Conservation (phyloP, 2,329 filamentous ascomycete genomes). For the Penicillium sp. region DNA sequence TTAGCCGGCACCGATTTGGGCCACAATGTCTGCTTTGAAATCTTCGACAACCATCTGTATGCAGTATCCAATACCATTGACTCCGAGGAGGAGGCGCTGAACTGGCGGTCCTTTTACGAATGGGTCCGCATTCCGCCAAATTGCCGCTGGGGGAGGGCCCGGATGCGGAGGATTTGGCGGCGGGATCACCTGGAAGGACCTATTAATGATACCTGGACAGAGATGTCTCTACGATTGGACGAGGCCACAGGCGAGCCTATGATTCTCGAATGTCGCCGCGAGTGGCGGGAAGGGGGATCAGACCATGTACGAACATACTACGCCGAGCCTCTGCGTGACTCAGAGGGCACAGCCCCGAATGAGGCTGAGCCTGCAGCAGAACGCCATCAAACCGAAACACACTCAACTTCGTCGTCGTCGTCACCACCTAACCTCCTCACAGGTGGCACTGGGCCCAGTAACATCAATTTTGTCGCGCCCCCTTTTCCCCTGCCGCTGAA, state of each 20-base stretch:
- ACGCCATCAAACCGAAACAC: not conserved
- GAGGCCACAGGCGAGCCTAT: conserved; percentile 56
- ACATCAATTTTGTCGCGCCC: conserved; percentile 7
- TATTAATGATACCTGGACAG: conserved; percentile 71
- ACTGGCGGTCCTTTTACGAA: conserved; percentile 67
- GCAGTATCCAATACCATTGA: conserved; percentile 63
- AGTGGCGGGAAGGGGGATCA: conserved; percentile 59
- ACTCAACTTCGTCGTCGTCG: not conserved
- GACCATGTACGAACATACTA: conserved; percentile 65
- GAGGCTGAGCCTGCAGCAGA: conserved; percentile 4
- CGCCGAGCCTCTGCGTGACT: conserved; percentile 39
- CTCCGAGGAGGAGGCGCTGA: conserved; percentile 59
- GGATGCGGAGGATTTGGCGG: conserved; percentile 58
- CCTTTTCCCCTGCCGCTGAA: conserved; percentile 14
- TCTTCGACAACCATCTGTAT: conserved; percentile 64
- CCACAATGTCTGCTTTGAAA: conserved; percentile 66
- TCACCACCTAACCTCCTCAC: not conserved
- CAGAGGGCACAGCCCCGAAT: conserved; percentile 14
- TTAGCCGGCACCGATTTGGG: conserved; percentile 64
- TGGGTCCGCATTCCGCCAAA: conserved; percentile 60
- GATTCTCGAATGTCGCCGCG: conserved; percentile 65
- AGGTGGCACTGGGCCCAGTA: conserved; percentile 2
- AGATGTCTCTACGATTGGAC: conserved; percentile 59
- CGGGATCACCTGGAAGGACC: conserved; percentile 66
- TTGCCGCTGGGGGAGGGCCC: conserved; percentile 39